Base-by-base conservation (phyloP, 106 monocot species). In the Alisma plantagoaquatica region DNA sequence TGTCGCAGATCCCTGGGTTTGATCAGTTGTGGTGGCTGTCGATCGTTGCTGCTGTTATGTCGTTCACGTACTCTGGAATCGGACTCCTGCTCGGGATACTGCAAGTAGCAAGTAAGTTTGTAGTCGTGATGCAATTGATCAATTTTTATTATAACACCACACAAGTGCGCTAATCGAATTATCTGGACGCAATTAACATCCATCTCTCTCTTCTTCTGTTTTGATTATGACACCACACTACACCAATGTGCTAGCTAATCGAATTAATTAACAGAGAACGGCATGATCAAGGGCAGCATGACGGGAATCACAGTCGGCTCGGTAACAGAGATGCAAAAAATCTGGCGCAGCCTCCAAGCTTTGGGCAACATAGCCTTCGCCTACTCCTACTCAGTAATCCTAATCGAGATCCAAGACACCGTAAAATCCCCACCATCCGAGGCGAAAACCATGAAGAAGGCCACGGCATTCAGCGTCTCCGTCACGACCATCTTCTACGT, bases 1-100 rank as follows among this genome's bases (percentile, higher is more conserved):
- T 75, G 53, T 78, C 78, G n/a, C 83, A 83, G 55, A 78, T 78
- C 12, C 83, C 83, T 0, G 74, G 78, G 30, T 83, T 83, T 27
- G 70, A 77, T 68, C 73, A 78, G 22, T 67, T 83, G 2, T 78
- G 58, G 66, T 83, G 83, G 83, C 78, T 83, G 27, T 83, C 83
- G 48, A 75, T 75, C 28, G 48, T 83, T 12, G 83, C 83, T 5
- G 83, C 83, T 2, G 56, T 78, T 53, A 83, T 83, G 83, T 83
- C 83, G 49, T 83, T 83, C 67, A 70, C 83, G 11, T 83, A 78
- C 59, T 74, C 83, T 3, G 46, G 59, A 3, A 48, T 83, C 8
- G 78, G 83, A 8, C 70, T 83, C 28, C 30, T 65, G 31, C 54
- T 83, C 11, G 83, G 83, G 26, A 33, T 78, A 12, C 70, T 66